These are phyloP conservation scores for Psilocybe cubensis DNA, from an alignment of 768 basidiomycete genomes.

Conservation along the genomic window DNA sequence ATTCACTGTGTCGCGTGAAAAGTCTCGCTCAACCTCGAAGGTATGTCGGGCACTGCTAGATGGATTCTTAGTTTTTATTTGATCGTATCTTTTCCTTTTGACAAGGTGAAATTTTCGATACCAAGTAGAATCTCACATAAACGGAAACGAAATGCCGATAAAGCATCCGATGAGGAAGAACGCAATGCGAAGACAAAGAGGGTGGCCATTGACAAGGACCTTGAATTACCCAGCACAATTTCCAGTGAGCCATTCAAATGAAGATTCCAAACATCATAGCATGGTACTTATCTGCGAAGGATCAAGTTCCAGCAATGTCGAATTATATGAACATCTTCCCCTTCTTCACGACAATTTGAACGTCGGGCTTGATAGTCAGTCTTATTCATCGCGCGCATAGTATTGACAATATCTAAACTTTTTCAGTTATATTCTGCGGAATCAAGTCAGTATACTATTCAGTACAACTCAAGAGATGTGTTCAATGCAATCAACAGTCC, in stretches of 20 bases:
- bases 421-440: conserved; percentile 78
- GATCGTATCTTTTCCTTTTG: too few relatives aligned
- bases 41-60: too few relatives aligned
- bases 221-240: too few relatives aligned
- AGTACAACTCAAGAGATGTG: not conserved
- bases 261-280: not conserved
- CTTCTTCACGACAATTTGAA: conserved; percentile 17
- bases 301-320: conserved; percentile 16
- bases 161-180: too few relatives aligned
- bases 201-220: too few relatives aligned
- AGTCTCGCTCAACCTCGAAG: not conserved
- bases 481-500: conserved; percentile 44
- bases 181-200: too few relatives aligned
- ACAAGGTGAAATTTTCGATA: too few relatives aligned
- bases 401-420: not conserved
- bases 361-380: conserved; percentile 20
- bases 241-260: not conserved
- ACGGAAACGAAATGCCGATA: too few relatives aligned
- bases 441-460: conserved; percentile 63
- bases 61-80: too few relatives aligned
- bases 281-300: not conserved
- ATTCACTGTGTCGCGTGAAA: not conserved
- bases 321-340: conserved; percentile 20
- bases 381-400: not conserved
- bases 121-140: too few relatives aligned